Conservation (phyloP, 768 basidiomycete species). For the Chalciporus pseudorubinellus region DNA sequence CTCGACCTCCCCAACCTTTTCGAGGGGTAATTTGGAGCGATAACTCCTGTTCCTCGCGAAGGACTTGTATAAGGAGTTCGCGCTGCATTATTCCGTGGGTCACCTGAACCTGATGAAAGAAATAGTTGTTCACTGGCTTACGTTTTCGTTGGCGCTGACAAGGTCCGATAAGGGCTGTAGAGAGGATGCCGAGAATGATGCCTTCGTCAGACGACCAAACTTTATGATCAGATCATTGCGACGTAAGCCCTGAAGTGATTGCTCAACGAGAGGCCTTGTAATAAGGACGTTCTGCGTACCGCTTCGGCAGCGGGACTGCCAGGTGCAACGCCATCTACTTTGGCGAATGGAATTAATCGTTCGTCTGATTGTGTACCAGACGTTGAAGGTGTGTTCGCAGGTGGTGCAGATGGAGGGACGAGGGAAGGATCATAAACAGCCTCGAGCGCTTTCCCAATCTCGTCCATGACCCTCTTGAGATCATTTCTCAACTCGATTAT, state of each 20-base stretch:
- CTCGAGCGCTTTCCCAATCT: slow-evolving; percentile 67
- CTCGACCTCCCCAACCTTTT: slow-evolving; percentile 84
- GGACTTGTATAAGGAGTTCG: slow-evolving; percentile 54
- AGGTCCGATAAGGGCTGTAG: slow-evolving; percentile 69
- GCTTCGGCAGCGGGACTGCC: slow-evolving; percentile 81
- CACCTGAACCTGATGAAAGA: background rate
- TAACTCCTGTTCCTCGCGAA: slow-evolving; percentile 46
- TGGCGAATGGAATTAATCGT: slow-evolving; percentile 60
- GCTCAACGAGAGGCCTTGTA: background rate
- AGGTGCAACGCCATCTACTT: slow-evolving; percentile 76
- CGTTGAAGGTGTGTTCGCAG: slow-evolving; percentile 23
- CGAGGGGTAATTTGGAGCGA: slow-evolving; percentile 62
- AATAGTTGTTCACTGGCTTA: slow-evolving; percentile 35
- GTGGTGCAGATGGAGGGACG: slow-evolving; percentile 15
- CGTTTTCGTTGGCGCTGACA: slow-evolving; percentile 79
- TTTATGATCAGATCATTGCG: slow-evolving; percentile 70
- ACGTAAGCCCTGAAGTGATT: slow-evolving; percentile 53
- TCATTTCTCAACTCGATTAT: slow-evolving; percentile 86
- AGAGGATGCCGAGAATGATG: slow-evolving; percentile 50
- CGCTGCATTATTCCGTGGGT: slow-evolving; percentile 40
- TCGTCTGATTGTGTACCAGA: slow-evolving; percentile 17
- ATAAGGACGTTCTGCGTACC: slow-evolving; percentile 42
- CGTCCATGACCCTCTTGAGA: slow-evolving; percentile 57
- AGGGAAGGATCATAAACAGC: slow-evolving; percentile 55
- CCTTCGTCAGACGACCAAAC: slow-evolving; percentile 62